Conservation (phyloP, 1,284 basidiomycete species). For the Sporisorium reilianum region DNA sequence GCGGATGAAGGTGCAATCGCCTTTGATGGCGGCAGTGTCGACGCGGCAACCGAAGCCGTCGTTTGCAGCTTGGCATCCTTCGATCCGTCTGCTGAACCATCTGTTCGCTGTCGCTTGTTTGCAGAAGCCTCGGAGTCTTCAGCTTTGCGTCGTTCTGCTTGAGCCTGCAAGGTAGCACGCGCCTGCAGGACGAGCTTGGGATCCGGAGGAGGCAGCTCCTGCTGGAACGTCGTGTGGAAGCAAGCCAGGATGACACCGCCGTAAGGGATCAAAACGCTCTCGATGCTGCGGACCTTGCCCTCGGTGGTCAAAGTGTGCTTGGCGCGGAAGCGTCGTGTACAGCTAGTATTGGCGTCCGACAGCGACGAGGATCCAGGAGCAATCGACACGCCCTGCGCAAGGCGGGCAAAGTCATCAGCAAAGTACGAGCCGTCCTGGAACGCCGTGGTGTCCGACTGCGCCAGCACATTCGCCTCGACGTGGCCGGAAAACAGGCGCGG, state of each 20-base stretch:
- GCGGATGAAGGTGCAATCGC: not conserved
- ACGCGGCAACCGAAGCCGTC: not conserved
- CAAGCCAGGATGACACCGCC: slow-evolving; percentile 75
- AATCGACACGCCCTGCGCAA: slow-evolving; percentile 79
- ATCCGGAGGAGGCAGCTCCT: slow-evolving; percentile 42
- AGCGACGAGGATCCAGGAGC: slow-evolving; percentile 62
- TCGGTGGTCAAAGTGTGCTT: slow-evolving; percentile 78
- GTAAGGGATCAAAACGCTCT: slow-evolving; percentile 93
- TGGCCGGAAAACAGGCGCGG: slow-evolving; percentile 50
- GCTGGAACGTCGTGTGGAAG: slow-evolving; percentile 70
- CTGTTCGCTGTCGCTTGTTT: slow-evolving; percentile 31
- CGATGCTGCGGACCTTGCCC: slow-evolving; percentile 76
- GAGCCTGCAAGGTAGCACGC: slow-evolving; percentile 15
- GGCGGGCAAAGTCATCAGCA: slow-evolving; percentile 83
- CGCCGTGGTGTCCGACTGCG: slow-evolving; percentile 25
- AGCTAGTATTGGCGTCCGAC: slow-evolving; percentile 86
- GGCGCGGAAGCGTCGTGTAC: slow-evolving; percentile 89
- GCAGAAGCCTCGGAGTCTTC: slow-evolving; percentile 25
- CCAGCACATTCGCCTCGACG: slow-evolving; percentile 12
- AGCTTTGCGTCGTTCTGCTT: slow-evolving; percentile 32
- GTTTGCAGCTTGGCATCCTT: not conserved
- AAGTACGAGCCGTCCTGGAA: slow-evolving; percentile 76
- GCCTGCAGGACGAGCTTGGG: slow-evolving; percentile 35
- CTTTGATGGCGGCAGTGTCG: not conserved
- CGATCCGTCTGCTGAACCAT: not conserved